A percentile compares a stretch with the other conserved stretches of the same genome.
Evolutionary conservation across 257 asterid genomes (phyloP).

Genomic region (Solanum virginianum): DNA sequence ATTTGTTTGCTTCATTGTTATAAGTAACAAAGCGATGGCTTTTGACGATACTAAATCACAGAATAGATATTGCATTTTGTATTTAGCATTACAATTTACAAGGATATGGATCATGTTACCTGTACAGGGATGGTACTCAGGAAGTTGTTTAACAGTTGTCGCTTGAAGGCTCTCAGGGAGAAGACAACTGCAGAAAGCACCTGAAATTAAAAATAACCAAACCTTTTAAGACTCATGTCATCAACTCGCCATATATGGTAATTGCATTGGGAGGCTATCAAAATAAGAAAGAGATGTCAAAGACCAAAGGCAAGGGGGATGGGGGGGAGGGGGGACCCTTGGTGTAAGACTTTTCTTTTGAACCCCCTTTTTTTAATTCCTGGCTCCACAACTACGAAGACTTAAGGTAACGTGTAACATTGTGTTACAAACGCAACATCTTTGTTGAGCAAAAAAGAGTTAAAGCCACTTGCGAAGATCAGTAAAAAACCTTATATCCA

Average conservation of each 20-base stretch:
- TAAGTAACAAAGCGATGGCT: background rate
- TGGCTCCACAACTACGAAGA: background rate
- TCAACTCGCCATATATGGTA: background rate
- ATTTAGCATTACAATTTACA: background rate
- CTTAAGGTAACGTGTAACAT: background rate
- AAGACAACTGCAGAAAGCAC: constrained; percentile 46
- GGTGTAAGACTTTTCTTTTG: background rate
- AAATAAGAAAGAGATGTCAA: background rate
- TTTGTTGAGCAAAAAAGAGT: background rate
- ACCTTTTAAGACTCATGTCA: background rate
- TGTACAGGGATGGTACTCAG: constrained; percentile 30
- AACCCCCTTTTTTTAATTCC: background rate
- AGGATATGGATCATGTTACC: constrained; percentile 10
- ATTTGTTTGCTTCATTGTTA: background rate
- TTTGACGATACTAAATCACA: background rate
- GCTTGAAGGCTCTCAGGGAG: constrained; percentile 47
- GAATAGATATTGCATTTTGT: background rate
- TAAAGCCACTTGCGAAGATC: background rate
- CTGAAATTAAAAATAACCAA: constrained; percentile 7
- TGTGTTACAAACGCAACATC: background rate
- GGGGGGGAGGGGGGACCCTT: background rate
- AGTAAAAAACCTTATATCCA: background rate
- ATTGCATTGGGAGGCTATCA: background rate
- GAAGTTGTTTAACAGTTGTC: constrained; percentile 39
- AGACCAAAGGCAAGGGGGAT: background rate